These are phyloP conservation scores for Aspergillus diversus DNA, from an alignment of 495 filamentous ascomycete species.

Conservation along the genomic window DNA sequence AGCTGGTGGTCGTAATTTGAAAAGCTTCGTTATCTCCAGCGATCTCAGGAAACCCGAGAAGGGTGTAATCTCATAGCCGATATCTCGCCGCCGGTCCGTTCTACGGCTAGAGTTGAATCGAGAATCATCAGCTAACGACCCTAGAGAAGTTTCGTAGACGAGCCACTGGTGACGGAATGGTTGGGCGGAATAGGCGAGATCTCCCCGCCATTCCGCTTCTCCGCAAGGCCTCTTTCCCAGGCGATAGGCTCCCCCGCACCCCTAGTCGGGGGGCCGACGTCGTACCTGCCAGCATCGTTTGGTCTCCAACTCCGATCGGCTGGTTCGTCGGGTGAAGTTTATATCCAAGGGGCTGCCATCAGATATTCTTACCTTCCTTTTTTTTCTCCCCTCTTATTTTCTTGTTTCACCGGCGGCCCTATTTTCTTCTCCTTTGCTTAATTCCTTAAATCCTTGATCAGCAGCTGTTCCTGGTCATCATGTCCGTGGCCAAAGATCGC, in stretches of 20 bases:
- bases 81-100: too few species aligned
- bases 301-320: conserved; percentile 1
- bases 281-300: neutral
- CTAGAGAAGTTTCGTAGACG: too few species aligned
- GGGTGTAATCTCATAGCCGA: too few species aligned
- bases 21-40: too few species aligned
- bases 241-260: conserved; percentile 2
- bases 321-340: neutral
- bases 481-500: conserved; percentile 56
- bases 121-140: too few species aligned
- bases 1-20: too few species aligned
- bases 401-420: neutral
- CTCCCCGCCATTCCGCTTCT: conserved; percentile 5
- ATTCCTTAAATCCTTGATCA: neutral
- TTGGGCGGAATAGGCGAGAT: too few species aligned
- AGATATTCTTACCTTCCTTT: neutral
- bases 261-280: too few species aligned
- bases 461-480: neutral
- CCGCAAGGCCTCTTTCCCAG: neutral
- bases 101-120: too few species aligned
- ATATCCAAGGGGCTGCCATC: neutral
- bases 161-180: too few species aligned
- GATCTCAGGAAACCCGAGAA: too few species aligned
- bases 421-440: neutral
- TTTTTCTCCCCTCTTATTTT: neutral